phyloP scores from a whole-genome alignment of 768 basidiomycete genomes.

The Xerocomellus intermedius region DNA sequence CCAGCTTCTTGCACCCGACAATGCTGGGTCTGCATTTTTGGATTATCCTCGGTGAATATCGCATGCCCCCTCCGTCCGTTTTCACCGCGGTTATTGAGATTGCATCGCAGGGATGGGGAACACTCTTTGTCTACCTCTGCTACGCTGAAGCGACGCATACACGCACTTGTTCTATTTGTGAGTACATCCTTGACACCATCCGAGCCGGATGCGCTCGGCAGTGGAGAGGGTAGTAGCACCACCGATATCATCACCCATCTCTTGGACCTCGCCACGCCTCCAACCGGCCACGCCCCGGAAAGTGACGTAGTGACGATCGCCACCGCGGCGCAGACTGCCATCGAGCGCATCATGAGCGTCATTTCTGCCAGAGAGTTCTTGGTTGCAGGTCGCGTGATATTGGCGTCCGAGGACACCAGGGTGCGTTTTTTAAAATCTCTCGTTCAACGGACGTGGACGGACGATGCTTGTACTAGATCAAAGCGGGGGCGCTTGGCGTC shows the following conservation, averaged over 20 bases:
- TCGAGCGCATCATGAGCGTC: slow-evolving; percentile 54
- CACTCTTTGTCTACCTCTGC: slow-evolving; percentile 44
- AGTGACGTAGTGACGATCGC: slow-evolving; percentile 44
- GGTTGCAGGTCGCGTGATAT: slow-evolving; percentile 50
- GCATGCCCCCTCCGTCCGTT: neutral
- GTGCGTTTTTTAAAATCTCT: slow-evolving; percentile 37
- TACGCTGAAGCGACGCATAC: slow-evolving; percentile 56
- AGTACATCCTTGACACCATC: slow-evolving; percentile 47
- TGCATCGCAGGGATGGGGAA: slow-evolving; percentile 54
- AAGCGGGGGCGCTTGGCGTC: slow-evolving; percentile 67
- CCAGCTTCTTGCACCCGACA: slow-evolving; percentile 40
- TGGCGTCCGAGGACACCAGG: slow-evolving; percentile 49
- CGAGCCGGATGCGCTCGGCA: slow-evolving; percentile 10
- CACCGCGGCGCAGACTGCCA: slow-evolving; percentile 46
- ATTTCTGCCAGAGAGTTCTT: slow-evolving; percentile 76
- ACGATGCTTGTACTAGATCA: slow-evolving; percentile 43
- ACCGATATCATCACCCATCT: slow-evolving; percentile 48
- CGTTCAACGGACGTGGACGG: neutral
- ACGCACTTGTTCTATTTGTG: slow-evolving; percentile 65
- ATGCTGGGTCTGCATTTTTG: slow-evolving; percentile 47
- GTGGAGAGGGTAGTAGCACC: slow-evolving; percentile 27
- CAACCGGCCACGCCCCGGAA: slow-evolving; percentile 31
- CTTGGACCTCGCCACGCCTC: slow-evolving; percentile 45
- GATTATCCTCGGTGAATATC: slow-evolving; percentile 49
- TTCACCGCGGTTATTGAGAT: neutral